A percentile compares a stretch with the other conserved stretches of the same genome.
Evolutionary conservation across 768 basidiomycete species (phyloP).

Genomic region (Podaxis sp.): DNA sequence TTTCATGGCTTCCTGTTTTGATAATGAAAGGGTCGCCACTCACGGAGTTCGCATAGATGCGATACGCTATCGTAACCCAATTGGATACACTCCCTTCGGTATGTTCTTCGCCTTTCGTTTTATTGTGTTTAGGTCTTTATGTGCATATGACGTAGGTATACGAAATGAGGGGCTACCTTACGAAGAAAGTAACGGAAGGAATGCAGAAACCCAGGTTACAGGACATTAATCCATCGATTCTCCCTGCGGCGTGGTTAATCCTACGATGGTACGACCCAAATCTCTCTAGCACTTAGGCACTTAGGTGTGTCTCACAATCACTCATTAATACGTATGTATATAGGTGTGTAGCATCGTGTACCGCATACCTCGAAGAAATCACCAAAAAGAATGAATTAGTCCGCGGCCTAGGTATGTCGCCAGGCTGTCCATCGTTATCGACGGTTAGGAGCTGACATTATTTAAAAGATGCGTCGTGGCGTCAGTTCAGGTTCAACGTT

Average conservation of each 20-base stretch:
- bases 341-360: constrained; percentile 71
- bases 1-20: background rate
- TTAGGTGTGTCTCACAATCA: background rate
- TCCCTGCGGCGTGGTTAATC: constrained; percentile 61
- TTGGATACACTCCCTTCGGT: constrained; percentile 48
- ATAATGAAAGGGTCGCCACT: background rate
- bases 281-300: background rate
- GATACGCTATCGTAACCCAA: constrained; percentile 34
- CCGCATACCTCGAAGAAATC: constrained; percentile 65
- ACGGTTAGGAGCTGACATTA: background rate
- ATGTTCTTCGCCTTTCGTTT: constrained; percentile 12
- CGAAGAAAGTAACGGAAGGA: constrained; percentile 43
- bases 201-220: constrained; percentile 50
- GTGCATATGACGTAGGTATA: constrained; percentile 31
- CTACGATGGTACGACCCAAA: constrained; percentile 49
- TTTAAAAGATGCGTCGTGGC: constrained; percentile 38
- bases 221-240: constrained; percentile 43
- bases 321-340: background rate
- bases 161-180: constrained; percentile 58
- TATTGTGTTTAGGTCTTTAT: background rate
- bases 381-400: constrained; percentile 49
- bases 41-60: constrained; percentile 34
- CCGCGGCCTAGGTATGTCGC: constrained; percentile 42
- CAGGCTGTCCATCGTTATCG: background rate
- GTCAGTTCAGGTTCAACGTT: constrained; percentile 67